These are phyloP conservation scores for Sutorius eximius DNA, from an alignment of 1,284 basidiomycete species.

Conservation along the genomic window DNA sequence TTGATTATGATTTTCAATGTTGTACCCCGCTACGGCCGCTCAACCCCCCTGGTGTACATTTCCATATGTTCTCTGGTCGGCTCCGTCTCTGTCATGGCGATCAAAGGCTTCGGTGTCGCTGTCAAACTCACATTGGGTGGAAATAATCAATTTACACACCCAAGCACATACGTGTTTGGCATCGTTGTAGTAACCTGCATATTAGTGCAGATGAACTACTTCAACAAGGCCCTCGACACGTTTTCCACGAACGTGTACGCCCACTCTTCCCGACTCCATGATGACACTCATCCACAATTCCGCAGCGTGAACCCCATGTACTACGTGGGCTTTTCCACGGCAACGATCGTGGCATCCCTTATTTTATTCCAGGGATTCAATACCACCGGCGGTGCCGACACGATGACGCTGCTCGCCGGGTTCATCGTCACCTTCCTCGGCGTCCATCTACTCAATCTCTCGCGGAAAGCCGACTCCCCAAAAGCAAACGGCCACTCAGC, in stretches of 20 bases:
- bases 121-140: conserved; percentile 93
- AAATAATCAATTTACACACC: conserved; percentile 94
- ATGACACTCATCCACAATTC: conserved; percentile 8
- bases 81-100: conserved; percentile 88
- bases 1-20: conserved; percentile 87
- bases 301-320: conserved; percentile 93
- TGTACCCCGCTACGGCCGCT: conserved; percentile 85
- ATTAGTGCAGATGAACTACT: conserved; percentile 97
- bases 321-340: conserved; percentile 97
- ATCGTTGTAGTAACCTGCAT: conserved; percentile 86
- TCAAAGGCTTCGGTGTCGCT: conserved; percentile 96
- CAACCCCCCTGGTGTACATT: conserved; percentile 90
- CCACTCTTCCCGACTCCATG: background rate
- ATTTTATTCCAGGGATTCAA: conserved; percentile 98
- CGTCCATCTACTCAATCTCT: conserved; percentile 87
- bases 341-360: conserved; percentile 91
- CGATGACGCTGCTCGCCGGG: conserved; percentile 82
- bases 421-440: conserved; percentile 92
- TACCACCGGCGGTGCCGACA: conserved; percentile 80
- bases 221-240: conserved; percentile 97
- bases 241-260: conserved; percentile 98
- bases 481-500: conserved; percentile 47
- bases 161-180: conserved; percentile 94
- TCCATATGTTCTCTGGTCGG: conserved; percentile 92
- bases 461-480: conserved; percentile 58